Conservation (phyloP, 352 stramenopile species). For the Globisporangium viniferum region DNA sequence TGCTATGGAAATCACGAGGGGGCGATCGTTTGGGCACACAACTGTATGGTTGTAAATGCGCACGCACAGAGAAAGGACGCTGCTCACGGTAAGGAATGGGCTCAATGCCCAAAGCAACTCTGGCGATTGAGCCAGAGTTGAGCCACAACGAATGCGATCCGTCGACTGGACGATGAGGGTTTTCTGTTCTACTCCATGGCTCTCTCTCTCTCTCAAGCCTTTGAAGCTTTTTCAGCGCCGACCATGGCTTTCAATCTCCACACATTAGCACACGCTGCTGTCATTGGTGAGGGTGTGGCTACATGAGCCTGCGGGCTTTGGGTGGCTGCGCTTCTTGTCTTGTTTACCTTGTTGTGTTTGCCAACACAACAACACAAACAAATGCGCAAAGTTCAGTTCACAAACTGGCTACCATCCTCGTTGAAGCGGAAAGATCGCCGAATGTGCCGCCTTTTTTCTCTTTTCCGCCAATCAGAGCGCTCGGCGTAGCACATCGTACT, state of each 20-base stretch:
- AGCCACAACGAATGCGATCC: background rate
- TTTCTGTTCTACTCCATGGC: background rate
- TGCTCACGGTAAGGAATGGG: background rate
- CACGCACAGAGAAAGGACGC: background rate
- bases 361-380: background rate
- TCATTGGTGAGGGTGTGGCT: background rate
- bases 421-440: constrained; percentile 21
- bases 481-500: constrained; percentile 9
- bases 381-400: constrained; percentile 1
- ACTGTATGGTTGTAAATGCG: constrained; percentile 4
- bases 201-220: background rate
- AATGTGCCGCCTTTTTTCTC: background rate
- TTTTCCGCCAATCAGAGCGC: constrained; percentile 10
- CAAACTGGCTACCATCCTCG: constrained; percentile 4
- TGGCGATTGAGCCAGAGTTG: background rate
- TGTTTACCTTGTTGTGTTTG: background rate
- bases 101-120: background rate
- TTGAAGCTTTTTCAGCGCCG: constrained; percentile 5
- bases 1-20: background rate
- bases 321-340: background rate
- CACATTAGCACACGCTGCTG: constrained; percentile 3
- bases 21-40: background rate
- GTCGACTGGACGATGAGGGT: background rate
- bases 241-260: background rate
- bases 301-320: background rate